These are phyloP conservation scores for Penicillium nucicola DNA, from an alignment of 495 filamentous ascomycete species.

Conservation along the genomic window DNA sequence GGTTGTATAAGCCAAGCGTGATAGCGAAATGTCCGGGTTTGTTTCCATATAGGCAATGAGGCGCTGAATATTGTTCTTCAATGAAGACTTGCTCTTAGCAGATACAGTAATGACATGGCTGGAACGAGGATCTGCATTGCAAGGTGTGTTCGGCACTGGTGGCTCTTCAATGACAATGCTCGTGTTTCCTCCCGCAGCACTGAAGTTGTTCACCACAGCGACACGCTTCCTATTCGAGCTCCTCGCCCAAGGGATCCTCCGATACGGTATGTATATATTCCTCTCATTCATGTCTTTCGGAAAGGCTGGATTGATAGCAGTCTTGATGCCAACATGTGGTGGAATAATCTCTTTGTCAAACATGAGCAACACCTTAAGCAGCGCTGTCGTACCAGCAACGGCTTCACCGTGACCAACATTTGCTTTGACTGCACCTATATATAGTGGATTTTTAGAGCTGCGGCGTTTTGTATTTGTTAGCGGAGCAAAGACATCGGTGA, in stretches of 20 bases:
- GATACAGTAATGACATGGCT: slow-evolving; percentile 22
- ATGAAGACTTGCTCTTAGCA: slow-evolving; percentile 31
- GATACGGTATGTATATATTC: slow-evolving; percentile 32
- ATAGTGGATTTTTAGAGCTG: slow-evolving; percentile 8
- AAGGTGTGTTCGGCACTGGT: too few relatives aligned
- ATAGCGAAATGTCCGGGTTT: slow-evolving; percentile 41
- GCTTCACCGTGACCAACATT: slow-evolving; percentile 44
- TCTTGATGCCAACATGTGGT: slow-evolving; percentile 43
- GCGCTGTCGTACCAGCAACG: slow-evolving; percentile 22
- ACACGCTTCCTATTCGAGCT: too few relatives aligned
- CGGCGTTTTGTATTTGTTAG: slow-evolving; percentile 15
- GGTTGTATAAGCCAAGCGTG: slow-evolving; percentile 65
- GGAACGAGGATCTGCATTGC: neutral
- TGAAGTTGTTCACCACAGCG: slow-evolving; percentile 35
- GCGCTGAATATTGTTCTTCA: slow-evolving; percentile 26
- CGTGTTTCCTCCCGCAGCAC: slow-evolving; percentile 30
- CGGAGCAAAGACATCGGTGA: slow-evolving; percentile 24
- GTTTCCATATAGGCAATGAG: slow-evolving; percentile 46
- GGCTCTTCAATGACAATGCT: slow-evolving; percentile 28
- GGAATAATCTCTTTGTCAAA: slow-evolving; percentile 30
- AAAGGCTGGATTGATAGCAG: slow-evolving; percentile 32
- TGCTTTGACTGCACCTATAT: slow-evolving; percentile 33
- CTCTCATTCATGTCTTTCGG: slow-evolving; percentile 19
- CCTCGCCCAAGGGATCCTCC: too few relatives aligned
- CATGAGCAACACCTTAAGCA: slow-evolving; percentile 38